Conservation (phyloP, 768 basidiomycete genomes). For the Leucogyrophana mollusca region DNA sequence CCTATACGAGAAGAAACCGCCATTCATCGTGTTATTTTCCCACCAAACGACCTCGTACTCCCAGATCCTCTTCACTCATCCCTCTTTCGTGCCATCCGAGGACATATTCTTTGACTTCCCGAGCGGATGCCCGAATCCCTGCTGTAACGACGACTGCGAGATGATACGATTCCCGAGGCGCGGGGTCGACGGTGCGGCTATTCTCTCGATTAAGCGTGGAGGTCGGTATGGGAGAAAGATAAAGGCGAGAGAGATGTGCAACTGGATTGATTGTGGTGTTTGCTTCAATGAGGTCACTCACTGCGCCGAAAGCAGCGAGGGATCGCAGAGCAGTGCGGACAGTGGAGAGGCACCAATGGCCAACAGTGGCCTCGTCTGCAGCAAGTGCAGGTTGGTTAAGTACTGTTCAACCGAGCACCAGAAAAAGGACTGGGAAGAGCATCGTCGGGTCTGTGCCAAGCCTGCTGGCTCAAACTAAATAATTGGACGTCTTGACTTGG, state of each 20-base stretch:
- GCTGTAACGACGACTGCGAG: conserved; percentile 79
- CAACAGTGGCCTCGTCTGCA: conserved; percentile 57
- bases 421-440: conserved; percentile 76
- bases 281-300: conserved; percentile 49
- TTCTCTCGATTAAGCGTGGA: conserved; percentile 63
- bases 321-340: conserved; percentile 43
- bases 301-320: conserved; percentile 37
- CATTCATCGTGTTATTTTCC: conserved; percentile 76
- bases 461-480: conserved; percentile 15
- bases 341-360: conserved; percentile 28
- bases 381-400: conserved; percentile 76
- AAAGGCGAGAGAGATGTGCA: conserved; percentile 68
- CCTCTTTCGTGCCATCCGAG: conserved; percentile 65
- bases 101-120: conserved; percentile 78
- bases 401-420: conserved; percentile 78
- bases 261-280: conserved; percentile 76
- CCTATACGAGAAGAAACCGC: conserved; percentile 72
- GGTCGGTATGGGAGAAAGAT: conserved; percentile 48
- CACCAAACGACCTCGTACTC: conserved; percentile 81
- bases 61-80: conserved; percentile 77
- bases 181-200: conserved; percentile 58
- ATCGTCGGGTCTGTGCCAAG: conserved; percentile 64
- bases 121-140: conserved; percentile 76
- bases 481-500: neutral
- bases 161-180: conserved; percentile 76